Conservation (phyloP, 2,329 filamentous ascomycete species). For the Parastagonospora nodorum region DNA sequence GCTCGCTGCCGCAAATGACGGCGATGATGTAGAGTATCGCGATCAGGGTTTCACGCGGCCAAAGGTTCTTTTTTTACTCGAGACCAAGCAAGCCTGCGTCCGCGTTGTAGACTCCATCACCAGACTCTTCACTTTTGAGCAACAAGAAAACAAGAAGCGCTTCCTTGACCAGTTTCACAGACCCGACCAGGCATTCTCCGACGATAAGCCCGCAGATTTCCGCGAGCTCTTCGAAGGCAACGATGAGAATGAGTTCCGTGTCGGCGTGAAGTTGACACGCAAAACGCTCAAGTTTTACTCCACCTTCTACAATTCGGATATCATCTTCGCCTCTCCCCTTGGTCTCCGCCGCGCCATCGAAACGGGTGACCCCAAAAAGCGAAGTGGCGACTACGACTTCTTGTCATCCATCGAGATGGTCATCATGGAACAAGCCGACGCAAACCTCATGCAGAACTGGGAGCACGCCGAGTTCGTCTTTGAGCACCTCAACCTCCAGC, state of each 20-base stretch:
- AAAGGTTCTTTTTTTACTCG: slow-evolving; percentile 88
- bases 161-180: slow-evolving; percentile 84
- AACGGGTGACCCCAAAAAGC: slow-evolving; percentile 66
- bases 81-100: slow-evolving; percentile 85
- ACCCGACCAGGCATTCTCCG: slow-evolving; percentile 69
- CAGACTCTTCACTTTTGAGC: slow-evolving; percentile 77
- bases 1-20: slow-evolving; percentile 68
- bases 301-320: slow-evolving; percentile 94
- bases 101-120: slow-evolving; percentile 78
- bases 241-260: slow-evolving; percentile 94
- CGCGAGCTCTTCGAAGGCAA: slow-evolving; percentile 89
- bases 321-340: slow-evolving; percentile 88
- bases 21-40: slow-evolving; percentile 70
- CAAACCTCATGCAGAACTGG: slow-evolving; percentile 97
- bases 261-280: slow-evolving; percentile 95
- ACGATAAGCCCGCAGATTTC: slow-evolving; percentile 84
- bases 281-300: slow-evolving; percentile 96
- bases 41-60: slow-evolving; percentile 96
- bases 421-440: slow-evolving; percentile 89
- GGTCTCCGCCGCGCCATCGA: slow-evolving; percentile 91
- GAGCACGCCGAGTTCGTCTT: slow-evolving; percentile 93
- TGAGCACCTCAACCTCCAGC: slow-evolving; percentile 86
- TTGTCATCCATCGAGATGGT: slow-evolving; percentile 91
- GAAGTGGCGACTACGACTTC: slow-evolving; percentile 77
- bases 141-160: slow-evolving; percentile 92